Evolutionary conservation across 164 flowering plant genomes (phyloP), one percentile per base, ranked within the genome.

Genomic region (Cinnamomum chago): DNA sequence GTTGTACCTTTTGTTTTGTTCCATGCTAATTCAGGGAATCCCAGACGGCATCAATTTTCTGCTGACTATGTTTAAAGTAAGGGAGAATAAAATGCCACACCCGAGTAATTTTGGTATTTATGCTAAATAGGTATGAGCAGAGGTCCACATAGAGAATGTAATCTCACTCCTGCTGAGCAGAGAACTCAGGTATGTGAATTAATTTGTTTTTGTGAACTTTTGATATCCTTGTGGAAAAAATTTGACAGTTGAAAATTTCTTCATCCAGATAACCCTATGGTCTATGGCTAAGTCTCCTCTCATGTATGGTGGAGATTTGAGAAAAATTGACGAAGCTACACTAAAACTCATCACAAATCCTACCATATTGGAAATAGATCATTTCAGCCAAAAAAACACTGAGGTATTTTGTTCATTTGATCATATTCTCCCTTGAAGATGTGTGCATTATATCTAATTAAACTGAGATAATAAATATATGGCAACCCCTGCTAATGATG

Each of bases 221-320:
- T 35, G 40, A 35, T 35, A 35, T 35, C 40, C 40, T 35, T 6
- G 9, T 35, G 40, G 9, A 35, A 35, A 35, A 35, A 35, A 0
- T 35, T 35, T 35, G 40, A 35, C 40, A 35, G 40, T 35, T 35
- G 1, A 35, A 35, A 35, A 35, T 79, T 62, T 79, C 23, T 65
- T 70, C 79, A 50, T 27, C 50, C 88, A 95, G 98, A 86, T 95
- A 85, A 90, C 99, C 67, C 76, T 95, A 51, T 95, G 99, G 98
- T 81, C 98, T 64, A 90, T 95, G 83, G 90, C 92, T 67, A 93
- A 85, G 85, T 95, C 99, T 47, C 97, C 99, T 52, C 86, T 95
- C 72, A 92, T 95, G 90, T 93, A 88, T 79, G 99, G 99, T 77
- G 99, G 99, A 64, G 98, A 95, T 82, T 73, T 93, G 81, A 84